Percentiles rank a stretch among this genome's conserved stretches.
These are phyloP conservation scores for Penicillium decumbens DNA, from an alignment of 2,329 filamentous ascomycete genomes.

Conservation along the genomic window DNA sequence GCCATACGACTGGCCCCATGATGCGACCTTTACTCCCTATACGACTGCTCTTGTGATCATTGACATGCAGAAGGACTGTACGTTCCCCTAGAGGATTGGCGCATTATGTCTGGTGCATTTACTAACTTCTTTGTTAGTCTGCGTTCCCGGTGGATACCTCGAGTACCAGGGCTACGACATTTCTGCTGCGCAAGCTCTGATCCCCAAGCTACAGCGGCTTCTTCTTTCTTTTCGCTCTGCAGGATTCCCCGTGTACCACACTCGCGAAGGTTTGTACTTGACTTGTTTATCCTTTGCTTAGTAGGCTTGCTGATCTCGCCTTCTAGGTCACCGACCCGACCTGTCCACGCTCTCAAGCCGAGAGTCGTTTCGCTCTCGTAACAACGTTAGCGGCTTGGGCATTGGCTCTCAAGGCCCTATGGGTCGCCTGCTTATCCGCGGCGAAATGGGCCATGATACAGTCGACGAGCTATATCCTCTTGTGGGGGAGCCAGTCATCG, in stretches of 20 bases:
- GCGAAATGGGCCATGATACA: slow-evolving; percentile 55
- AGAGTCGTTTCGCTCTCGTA: slow-evolving; percentile 51
- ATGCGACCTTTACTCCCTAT: slow-evolving; percentile 42
- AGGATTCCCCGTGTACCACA: slow-evolving; percentile 44
- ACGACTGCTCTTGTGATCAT: slow-evolving; percentile 46
- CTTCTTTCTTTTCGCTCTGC: slow-evolving; percentile 38
- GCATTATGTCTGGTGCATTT: background rate
- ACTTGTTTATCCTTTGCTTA: background rate
- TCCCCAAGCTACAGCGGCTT: slow-evolving; percentile 40
- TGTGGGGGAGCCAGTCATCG: slow-evolving; percentile 48
- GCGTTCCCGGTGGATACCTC: slow-evolving; percentile 43
- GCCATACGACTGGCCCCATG: slow-evolving; percentile 47
- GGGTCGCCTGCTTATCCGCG: slow-evolving; percentile 56
- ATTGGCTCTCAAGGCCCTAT: slow-evolving; percentile 53
- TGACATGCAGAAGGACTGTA: slow-evolving; percentile 49
- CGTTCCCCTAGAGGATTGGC: slow-evolving; percentile 12
- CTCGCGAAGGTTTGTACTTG: slow-evolving; percentile 39
- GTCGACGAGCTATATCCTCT: slow-evolving; percentile 51
- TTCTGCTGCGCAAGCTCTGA: slow-evolving; percentile 35
- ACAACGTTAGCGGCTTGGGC: slow-evolving; percentile 49
- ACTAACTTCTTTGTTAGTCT: slow-evolving; percentile 32
- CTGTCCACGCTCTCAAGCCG: slow-evolving; percentile 54
- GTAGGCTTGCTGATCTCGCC: slow-evolving; percentile 8
- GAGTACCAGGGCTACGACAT: slow-evolving; percentile 46
- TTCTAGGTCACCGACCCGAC: slow-evolving; percentile 47